A percentile compares a stretch with the other conserved stretches of the same genome.
Conservation (phyloP, 2,329 filamentous ascomycete genomes). For the Xylariaceae sp. region DNA sequence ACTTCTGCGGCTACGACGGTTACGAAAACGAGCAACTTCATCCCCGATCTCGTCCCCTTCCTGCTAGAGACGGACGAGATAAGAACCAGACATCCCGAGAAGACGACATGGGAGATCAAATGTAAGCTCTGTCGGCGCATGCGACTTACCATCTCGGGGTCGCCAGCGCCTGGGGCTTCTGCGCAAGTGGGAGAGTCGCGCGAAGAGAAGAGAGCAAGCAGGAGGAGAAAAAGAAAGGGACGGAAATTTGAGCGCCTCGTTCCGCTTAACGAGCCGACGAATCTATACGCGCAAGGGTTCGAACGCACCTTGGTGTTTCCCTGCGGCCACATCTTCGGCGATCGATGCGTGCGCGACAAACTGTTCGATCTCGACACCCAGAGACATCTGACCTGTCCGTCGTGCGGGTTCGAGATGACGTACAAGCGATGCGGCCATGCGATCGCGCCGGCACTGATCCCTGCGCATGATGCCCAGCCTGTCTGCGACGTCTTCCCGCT, state of each 20-base stretch:
- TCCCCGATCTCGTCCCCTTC: constrained; percentile 23
- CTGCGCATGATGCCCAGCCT: constrained; percentile 11
- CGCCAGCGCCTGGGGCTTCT: constrained; percentile 9
- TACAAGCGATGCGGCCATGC: constrained; percentile 23
- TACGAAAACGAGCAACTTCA: constrained; percentile 20
- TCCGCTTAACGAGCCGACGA: constrained; percentile 4
- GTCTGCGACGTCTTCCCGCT: constrained; percentile 24
- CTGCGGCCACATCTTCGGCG: constrained; percentile 28
- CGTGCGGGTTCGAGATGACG: constrained; percentile 23
- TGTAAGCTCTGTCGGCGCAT: constrained; percentile 21
- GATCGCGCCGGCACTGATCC: constrained; percentile 21
- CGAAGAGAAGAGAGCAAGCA: neutral
- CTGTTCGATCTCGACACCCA: constrained; percentile 2
- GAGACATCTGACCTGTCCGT: constrained; percentile 19
- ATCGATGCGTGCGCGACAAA: constrained; percentile 21
- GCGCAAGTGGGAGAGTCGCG: neutral
- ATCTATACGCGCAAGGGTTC: constrained; percentile 17
- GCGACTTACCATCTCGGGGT: constrained; percentile 22
- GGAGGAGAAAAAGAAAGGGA: neutral
- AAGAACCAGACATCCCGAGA: neutral
- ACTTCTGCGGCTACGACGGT: neutral
- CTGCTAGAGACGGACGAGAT: constrained; percentile 16
- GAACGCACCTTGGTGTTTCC: constrained; percentile 24
- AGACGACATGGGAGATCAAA: constrained; percentile 13
- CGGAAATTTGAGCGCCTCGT: neutral